These are phyloP conservation scores for Monosporascus cannonballus DNA, from an alignment of 2,329 filamentous ascomycete genomes.

Conservation along the genomic window DNA sequence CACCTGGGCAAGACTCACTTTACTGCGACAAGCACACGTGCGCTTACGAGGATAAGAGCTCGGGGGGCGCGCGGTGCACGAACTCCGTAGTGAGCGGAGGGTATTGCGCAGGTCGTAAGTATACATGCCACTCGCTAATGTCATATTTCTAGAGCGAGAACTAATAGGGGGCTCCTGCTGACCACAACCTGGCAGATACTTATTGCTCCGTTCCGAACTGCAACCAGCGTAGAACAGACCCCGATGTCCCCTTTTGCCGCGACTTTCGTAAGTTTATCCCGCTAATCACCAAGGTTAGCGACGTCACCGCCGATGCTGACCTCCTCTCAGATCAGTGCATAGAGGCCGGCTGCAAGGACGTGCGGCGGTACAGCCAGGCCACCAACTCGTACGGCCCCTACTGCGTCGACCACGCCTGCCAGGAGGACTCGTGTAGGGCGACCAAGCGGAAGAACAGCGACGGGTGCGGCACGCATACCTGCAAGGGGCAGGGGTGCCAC, in stretches of 20 bases:
- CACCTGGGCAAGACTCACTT: background rate
- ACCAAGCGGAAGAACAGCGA: background rate
- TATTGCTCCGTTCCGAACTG: conserved; percentile 1
- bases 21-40: conserved; percentile 13
- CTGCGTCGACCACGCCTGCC: conserved; percentile 9
- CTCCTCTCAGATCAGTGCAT: background rate
- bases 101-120: background rate
- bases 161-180: background rate
- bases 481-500: conserved; percentile 7
- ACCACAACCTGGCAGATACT: background rate
- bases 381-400: background rate
- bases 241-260: background rate
- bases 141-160: background rate
- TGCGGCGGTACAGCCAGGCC: background rate
- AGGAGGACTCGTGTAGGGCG: background rate
- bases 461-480: conserved; percentile 11
- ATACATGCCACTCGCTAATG: background rate
- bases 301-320: background rate
- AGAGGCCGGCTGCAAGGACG: background rate
- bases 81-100: background rate
- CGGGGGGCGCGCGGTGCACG: background rate
- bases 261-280: background rate
- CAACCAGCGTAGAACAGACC: conserved; percentile 3
- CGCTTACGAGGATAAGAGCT: background rate
- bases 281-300: background rate